Percentiles rank a stretch among this genome's conserved stretches.
Conservation (phyloP, 23 red algal genomes). For the Pyropia haitanensis region DNA sequence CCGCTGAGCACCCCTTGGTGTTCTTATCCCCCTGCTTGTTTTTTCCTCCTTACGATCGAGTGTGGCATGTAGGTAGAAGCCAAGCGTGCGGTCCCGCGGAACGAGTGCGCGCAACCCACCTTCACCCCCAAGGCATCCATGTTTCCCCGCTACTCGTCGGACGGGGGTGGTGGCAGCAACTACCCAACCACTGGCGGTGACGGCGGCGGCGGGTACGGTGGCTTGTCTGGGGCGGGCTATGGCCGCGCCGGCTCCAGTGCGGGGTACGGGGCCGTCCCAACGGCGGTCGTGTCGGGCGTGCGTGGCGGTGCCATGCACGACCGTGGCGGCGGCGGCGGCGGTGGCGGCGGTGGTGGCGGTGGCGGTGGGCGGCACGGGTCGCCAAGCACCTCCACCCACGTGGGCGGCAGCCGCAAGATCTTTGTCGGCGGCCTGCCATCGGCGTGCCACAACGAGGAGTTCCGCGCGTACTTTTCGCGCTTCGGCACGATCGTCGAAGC, state of each 20-base stretch:
- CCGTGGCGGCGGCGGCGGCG: background rate
- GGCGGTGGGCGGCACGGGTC: background rate
- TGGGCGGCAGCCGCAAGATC: slow-evolving; percentile 62
- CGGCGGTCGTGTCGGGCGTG: background rate
- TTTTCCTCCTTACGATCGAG: too few species aligned
- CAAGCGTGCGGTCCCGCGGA: slow-evolving; percentile 80
- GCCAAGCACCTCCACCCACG: slow-evolving; percentile 19
- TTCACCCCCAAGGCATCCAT: background rate
- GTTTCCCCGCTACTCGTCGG: background rate
- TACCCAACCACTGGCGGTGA: too few species aligned
- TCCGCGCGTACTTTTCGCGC: slow-evolving; percentile 61
- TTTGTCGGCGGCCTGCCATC: slow-evolving; percentile 88
- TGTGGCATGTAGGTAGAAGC: slow-evolving; percentile 54
- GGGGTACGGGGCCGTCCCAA: background rate
- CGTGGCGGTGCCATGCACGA: background rate
- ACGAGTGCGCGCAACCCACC: slow-evolving; percentile 27
- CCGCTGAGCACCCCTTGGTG: too few species aligned
- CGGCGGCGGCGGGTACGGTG: too few species aligned
- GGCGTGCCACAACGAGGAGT: slow-evolving; percentile 63
- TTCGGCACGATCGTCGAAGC: slow-evolving; percentile 72
- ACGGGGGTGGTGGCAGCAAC: slow-evolving; percentile 1
- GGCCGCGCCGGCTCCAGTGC: background rate
- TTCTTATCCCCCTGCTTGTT: too few species aligned
- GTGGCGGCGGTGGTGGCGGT: background rate
- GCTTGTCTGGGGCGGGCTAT: background rate